These are phyloP conservation scores for Penicillium expansum DNA, from an alignment of 2,329 filamentous ascomycete genomes.

Conservation along the genomic window DNA sequence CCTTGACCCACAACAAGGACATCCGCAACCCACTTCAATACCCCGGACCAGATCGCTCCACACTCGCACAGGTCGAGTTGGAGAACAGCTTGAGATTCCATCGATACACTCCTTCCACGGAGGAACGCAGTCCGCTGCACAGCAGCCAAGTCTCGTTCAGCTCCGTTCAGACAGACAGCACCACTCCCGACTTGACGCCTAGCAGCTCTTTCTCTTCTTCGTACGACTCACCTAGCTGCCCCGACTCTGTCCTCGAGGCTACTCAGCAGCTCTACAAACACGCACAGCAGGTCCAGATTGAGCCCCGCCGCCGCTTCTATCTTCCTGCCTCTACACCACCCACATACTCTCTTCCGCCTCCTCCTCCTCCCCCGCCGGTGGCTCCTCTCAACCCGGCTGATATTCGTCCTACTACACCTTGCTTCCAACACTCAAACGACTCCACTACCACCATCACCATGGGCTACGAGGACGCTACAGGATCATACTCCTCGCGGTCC, in stretches of 20 bases:
- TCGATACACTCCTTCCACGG: conserved; percentile 24
- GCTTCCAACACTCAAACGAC: conserved; percentile 18
- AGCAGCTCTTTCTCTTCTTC: conserved; percentile 42
- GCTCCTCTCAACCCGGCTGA: conserved; percentile 25
- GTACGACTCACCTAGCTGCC: conserved; percentile 32
- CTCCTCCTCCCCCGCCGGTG: conserved; percentile 22
- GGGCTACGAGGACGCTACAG: conserved; percentile 24
- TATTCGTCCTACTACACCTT: conserved; percentile 20
- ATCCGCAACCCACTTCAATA: conserved; percentile 12
- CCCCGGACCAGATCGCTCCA: conserved; percentile 28
- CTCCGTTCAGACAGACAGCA: conserved; percentile 31
- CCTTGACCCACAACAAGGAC: conserved; percentile 25
- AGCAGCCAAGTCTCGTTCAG: conserved; percentile 37
- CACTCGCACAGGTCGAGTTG: conserved; percentile 31
- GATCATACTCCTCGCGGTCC: conserved; percentile 29
- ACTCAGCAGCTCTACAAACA: conserved; percentile 31
- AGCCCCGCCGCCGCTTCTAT: conserved; percentile 24
- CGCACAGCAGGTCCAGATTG: conserved; percentile 17
- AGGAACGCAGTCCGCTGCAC: conserved; percentile 23
- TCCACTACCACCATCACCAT: conserved; percentile 34
- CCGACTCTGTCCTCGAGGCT: conserved; percentile 27
- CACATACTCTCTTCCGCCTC: conserved; percentile 22
- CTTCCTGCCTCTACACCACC: conserved; percentile 26
- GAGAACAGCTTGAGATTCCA: conserved; percentile 32
- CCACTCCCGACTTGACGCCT: conserved; percentile 38